Conservation (phyloP, 108 stramenopile genomes). For the Cyclotella cryptica region DNA sequence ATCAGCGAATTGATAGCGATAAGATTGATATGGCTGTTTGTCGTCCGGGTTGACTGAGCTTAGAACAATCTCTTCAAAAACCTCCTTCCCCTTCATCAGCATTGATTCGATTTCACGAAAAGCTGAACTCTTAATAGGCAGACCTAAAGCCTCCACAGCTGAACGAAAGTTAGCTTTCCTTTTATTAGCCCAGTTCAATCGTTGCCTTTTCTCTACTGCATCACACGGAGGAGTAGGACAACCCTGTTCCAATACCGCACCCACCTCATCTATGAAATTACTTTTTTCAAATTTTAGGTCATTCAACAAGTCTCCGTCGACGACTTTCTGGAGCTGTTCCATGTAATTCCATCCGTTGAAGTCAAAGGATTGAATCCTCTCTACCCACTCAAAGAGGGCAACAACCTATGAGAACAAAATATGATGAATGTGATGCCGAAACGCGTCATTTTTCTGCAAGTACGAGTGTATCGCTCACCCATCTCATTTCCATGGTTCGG, state of each 20-base stretch:
- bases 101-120: conserved; percentile 27
- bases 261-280: conserved; percentile 36
- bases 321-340: conserved; percentile 10
- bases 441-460: background rate
- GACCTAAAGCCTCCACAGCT: conserved; percentile 15
- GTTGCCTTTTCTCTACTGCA: conserved; percentile 9
- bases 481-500: conserved; percentile 41
- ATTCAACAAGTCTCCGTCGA: conserved; percentile 18
- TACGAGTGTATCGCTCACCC: conserved; percentile 2
- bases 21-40: conserved; percentile 15
- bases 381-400: conserved; percentile 45
- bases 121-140: conserved; percentile 15
- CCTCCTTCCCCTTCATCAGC: conserved; percentile 8
- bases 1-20: conserved; percentile 28
- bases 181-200: conserved; percentile 10
- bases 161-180: conserved; percentile 19
- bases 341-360: conserved; percentile 28
- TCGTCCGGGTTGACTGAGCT: conserved; percentile 4
- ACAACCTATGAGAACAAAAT: conserved; percentile 12
- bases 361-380: conserved; percentile 40
- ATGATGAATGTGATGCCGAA: background rate
- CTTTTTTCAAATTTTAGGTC: conserved; percentile 7
- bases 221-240: conserved; percentile 38
- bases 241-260: conserved; percentile 27
- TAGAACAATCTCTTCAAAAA: conserved; percentile 28